These are phyloP conservation scores for Candida maesae DNA, from an alignment of 805 yeast genomes.

Conservation along the genomic window DNA sequence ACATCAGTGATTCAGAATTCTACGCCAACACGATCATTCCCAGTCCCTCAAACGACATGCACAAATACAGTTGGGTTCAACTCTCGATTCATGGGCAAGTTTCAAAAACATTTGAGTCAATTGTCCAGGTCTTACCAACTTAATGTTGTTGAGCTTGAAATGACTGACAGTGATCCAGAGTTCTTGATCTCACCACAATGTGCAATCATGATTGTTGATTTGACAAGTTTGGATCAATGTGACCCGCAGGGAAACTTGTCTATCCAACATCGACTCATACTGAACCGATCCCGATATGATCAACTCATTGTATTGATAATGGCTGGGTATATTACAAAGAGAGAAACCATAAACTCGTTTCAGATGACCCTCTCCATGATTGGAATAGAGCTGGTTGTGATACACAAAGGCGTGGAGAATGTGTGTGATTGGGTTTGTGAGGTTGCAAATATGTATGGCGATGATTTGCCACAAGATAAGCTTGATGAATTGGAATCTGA, in stretches of 20 bases:
- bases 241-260: conserved; percentile 10
- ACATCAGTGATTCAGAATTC: too few relatives aligned
- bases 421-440: conserved; percentile 9
- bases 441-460: background rate
- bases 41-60: background rate
- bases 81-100: background rate
- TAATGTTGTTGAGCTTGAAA: conserved; percentile 16
- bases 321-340: background rate
- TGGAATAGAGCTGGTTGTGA: conserved; percentile 6
- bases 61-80: conserved; percentile 11
- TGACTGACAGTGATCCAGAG: conserved; percentile 16
- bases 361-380: conserved; percentile 17
- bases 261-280: conserved; percentile 2
- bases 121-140: conserved; percentile 4
- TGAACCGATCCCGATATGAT: background rate
- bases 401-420: background rate
- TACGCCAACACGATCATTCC: too few relatives aligned
- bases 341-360: conserved; percentile 11
- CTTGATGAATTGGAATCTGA: background rate
- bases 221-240: conserved; percentile 12
- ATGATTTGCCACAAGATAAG: background rate
- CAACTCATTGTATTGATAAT: conserved; percentile 10
- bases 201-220: conserved; percentile 14
- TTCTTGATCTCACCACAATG: conserved; percentile 13
- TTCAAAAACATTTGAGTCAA: conserved; percentile 1